Conservation (phyloP, 1,284 basidiomycete genomes). For the Boletus holoroseus region DNA sequence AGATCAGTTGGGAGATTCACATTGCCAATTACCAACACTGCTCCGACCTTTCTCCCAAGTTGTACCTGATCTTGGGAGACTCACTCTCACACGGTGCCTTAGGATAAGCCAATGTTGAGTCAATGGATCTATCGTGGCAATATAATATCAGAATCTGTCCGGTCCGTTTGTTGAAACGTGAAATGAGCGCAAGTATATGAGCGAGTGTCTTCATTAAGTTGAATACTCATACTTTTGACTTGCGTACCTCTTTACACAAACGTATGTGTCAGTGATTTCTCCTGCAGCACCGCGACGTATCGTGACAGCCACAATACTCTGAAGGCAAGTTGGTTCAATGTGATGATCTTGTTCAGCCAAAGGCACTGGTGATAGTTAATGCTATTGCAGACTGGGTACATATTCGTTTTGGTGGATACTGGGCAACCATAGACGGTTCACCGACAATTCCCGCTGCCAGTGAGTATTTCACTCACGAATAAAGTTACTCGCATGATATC, state of each 20-base stretch:
- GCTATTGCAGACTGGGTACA: slow-evolving; percentile 12
- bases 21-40: slow-evolving; percentile 1
- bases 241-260: neutral
- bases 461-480: slow-evolving; percentile 22
- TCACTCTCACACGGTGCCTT: neutral
- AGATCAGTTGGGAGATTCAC: neutral
- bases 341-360: slow-evolving; percentile 27
- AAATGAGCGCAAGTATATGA: slow-evolving; percentile 1
- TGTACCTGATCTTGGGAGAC: neutral
- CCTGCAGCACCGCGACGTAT: slow-evolving; percentile 37
- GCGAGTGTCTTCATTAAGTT: neutral
- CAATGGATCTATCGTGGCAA: neutral
- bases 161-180: neutral
- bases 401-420: too few relatives aligned
- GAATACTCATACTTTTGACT: neutral
- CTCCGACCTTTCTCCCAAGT: neutral
- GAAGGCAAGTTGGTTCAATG: slow-evolving; percentile 36
- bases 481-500: neutral
- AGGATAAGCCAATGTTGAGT: neutral
- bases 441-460: slow-evolving; percentile 34
- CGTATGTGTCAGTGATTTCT: neutral
- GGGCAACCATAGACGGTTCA: too few relatives aligned
- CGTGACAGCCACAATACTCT: slow-evolving; percentile 44
- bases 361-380: slow-evolving; percentile 13
- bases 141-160: neutral